phyloP scores from a whole-genome alignment of 1,284 basidiomycete species.

The Xerocomus minutiporus region DNA sequence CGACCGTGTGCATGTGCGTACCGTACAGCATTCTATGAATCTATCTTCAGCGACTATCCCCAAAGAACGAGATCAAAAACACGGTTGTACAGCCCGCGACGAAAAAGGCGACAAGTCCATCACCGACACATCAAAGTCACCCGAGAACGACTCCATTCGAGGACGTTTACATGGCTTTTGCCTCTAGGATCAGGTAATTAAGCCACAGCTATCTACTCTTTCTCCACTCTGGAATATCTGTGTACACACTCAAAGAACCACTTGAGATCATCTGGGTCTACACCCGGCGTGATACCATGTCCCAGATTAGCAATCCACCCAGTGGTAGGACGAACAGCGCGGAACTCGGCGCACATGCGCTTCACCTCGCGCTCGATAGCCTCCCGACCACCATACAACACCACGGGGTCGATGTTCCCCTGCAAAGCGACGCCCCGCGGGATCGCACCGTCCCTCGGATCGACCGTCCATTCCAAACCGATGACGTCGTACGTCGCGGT shows the following conservation, averaged over 20 bases:
- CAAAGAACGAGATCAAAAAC: too few relatives aligned
- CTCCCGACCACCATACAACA: conserved; percentile 82
- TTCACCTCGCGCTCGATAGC: conserved; percentile 88
- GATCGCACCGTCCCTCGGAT: conserved; percentile 50
- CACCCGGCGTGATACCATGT: conserved; percentile 96
- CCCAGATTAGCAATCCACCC: conserved; percentile 97
- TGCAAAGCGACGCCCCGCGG: conserved; percentile 67
- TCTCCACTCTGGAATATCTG: conserved; percentile 57
- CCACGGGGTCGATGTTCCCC: conserved; percentile 91
- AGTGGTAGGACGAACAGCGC: conserved; percentile 46
- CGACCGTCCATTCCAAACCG: conserved; percentile 86
- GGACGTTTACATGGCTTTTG: too few relatives aligned
- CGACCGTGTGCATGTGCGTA: too few relatives aligned
- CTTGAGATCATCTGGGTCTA: conserved; percentile 84
- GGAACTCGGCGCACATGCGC: conserved; percentile 78
- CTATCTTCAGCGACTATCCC: too few relatives aligned
- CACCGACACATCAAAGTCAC: too few relatives aligned
- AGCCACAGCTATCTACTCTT: not conserved
- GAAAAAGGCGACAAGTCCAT: too few relatives aligned
- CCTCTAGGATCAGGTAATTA: not conserved
- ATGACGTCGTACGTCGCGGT: conserved; percentile 80
- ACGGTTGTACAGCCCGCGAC: too few relatives aligned
- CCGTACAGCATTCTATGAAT: too few relatives aligned
- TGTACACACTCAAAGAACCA: conserved; percentile 92
- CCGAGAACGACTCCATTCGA: too few relatives aligned